Evolutionary conservation across 805 yeast species (phyloP).

Genomic region (Yamadazyma sp.): DNA sequence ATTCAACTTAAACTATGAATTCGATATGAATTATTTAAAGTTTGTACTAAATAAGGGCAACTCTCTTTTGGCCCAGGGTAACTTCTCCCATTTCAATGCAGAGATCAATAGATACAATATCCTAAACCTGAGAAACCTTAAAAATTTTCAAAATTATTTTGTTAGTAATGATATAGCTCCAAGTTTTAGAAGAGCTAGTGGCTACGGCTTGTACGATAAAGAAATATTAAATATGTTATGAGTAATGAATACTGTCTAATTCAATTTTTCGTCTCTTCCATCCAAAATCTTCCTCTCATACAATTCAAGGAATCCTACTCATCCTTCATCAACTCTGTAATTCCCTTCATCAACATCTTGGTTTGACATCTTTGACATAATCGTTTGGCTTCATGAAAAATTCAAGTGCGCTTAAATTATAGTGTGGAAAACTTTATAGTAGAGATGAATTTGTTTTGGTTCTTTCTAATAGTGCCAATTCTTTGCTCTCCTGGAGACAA

Average conservation of each 20-base stretch:
- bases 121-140: slow-evolving; percentile 12
- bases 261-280: no score
- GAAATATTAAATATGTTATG: slow-evolving; percentile 3
- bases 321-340: no score
- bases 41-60: slow-evolving; percentile 2
- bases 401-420: no score
- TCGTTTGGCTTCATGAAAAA: no score
- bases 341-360: no score
- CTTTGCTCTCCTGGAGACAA: slow-evolving; percentile 61
- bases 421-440: no score
- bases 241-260: no score
- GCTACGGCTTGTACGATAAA: slow-evolving; percentile 7
- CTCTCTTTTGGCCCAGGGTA: no score
- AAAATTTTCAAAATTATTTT: slow-evolving; percentile 19
- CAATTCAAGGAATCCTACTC: no score
- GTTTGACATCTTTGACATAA: no score
- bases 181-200: slow-evolving; percentile 5
- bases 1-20: slow-evolving; percentile 15
- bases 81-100: not conserved
- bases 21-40: slow-evolving; percentile 14
- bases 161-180: slow-evolving; percentile 16
- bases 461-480: not conserved
- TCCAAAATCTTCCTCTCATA: no score
- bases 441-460: not conserved
- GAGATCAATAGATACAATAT: not conserved